Conservation (phyloP, 2,329 filamentous ascomycete genomes). For the Colletotrichum sp. region DNA sequence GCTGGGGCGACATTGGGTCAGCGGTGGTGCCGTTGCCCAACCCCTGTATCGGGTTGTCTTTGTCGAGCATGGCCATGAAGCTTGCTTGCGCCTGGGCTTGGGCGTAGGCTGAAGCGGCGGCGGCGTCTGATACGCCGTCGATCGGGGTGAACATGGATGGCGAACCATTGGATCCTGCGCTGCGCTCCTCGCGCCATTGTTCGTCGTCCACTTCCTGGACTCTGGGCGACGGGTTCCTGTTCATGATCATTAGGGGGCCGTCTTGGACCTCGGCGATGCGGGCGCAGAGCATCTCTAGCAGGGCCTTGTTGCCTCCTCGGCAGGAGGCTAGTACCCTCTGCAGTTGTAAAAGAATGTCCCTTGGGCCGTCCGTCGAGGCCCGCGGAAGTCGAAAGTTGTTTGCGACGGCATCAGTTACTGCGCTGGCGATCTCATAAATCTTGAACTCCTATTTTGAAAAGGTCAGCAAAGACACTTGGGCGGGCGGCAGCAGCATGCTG, state of each 20-base stretch:
- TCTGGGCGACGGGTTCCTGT: background rate
- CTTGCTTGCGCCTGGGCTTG: constrained; percentile 1
- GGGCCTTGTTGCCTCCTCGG: constrained; percentile 44
- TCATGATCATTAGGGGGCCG: background rate
- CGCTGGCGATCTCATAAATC: constrained; percentile 50
- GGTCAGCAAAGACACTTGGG: background rate
- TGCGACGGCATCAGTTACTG: constrained; percentile 43
- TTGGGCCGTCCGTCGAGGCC: constrained; percentile 22
- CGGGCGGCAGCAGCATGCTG: background rate
- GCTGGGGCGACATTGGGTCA: background rate
- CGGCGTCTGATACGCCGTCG: background rate
- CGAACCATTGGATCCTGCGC: background rate
- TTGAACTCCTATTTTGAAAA: constrained; percentile 39
- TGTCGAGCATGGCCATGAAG: constrained; percentile 3
- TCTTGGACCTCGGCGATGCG: constrained; percentile 20
- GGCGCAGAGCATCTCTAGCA: constrained; percentile 36
- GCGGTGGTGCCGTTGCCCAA: background rate
- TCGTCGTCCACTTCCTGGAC: constrained; percentile 17
- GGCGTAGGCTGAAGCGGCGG: background rate
- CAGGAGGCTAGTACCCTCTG: constrained; percentile 44
- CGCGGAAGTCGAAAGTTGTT: constrained; percentile 26
- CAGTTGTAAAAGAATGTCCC: constrained; percentile 39
- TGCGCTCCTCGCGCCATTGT: background rate
- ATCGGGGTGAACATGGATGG: background rate
- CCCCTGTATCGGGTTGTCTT: background rate